Evolutionary conservation across 1,139 yeast species (phyloP).

Genomic region (Protomyces gravidus): DNA sequence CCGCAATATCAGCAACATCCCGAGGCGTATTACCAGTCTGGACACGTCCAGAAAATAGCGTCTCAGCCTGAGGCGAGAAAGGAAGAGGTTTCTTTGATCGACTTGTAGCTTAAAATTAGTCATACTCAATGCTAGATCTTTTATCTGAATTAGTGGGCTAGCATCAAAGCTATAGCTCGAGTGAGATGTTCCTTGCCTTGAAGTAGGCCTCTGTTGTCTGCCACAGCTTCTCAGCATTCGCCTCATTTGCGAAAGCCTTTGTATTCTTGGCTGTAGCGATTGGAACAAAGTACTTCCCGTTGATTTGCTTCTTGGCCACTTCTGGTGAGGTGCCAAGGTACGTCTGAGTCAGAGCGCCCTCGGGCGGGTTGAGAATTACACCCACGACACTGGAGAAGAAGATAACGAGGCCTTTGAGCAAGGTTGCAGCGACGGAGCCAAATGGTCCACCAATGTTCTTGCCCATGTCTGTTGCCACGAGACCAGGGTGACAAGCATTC

Average conservation of each 20-base stretch:
- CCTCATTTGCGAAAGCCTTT: background rate
- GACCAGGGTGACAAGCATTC: slow-evolving; percentile 35
- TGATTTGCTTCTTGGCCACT: slow-evolving; percentile 16
- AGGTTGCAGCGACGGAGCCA: background rate
- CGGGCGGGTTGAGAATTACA: background rate
- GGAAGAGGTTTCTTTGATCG: background rate
- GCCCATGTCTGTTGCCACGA: slow-evolving; percentile 31
- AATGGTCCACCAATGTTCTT: background rate
- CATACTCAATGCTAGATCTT: too few relatives aligned
- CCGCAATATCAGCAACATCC: background rate
- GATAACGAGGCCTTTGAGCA: background rate
- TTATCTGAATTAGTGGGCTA: too few relatives aligned
- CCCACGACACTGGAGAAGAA: background rate
- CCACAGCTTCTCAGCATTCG: slow-evolving; percentile 16
- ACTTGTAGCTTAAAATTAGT: background rate
- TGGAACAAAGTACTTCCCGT: slow-evolving; percentile 20
- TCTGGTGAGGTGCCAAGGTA: slow-evolving; percentile 20
- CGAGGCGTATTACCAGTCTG: background rate
- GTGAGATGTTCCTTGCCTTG: background rate
- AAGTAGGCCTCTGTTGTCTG: slow-evolving; percentile 7
- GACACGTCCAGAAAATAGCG: background rate
- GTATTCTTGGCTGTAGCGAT: slow-evolving; percentile 2
- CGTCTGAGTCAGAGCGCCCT: slow-evolving; percentile 16
- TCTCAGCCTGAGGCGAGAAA: background rate
- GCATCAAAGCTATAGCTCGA: background rate